phyloP scores from a whole-genome alignment of 2,329 filamentous ascomycete genomes.

The Scleromitrula shiraiana region DNA sequence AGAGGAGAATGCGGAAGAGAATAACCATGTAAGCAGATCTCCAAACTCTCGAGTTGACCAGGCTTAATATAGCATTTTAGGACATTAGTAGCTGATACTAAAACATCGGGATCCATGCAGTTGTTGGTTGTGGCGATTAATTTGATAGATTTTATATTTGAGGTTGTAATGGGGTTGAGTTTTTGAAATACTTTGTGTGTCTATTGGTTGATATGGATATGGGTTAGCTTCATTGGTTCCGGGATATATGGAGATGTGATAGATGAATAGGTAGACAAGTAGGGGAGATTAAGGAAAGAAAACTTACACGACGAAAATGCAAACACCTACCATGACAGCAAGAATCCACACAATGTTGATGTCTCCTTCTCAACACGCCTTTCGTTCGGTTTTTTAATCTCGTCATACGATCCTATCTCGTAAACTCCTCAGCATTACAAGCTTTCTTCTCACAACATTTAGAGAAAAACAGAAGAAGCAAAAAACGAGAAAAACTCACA shows the following conservation, averaged over 20 bases:
- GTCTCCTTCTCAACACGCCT: background rate
- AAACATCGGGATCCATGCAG: conserved; percentile 1
- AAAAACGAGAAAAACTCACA: background rate
- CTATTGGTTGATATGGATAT: too few species aligned
- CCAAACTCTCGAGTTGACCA: background rate
- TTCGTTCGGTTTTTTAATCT: background rate
- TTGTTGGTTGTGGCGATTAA: background rate
- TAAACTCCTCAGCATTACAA: background rate
- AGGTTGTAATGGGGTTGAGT: background rate
- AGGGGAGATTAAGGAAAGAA: background rate
- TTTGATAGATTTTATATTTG: background rate
- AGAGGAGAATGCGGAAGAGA: too few species aligned
- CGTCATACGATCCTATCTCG: background rate
- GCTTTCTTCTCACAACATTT: background rate
- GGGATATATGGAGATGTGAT: background rate
- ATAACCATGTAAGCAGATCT: background rate
- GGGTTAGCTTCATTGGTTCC: background rate
- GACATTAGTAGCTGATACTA: conserved; percentile 6
- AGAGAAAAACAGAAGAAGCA: background rate
- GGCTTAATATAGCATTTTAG: conserved; percentile 3
- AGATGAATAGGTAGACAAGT: background rate
- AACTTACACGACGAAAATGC: background rate
- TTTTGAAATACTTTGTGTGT: background rate
- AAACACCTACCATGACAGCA: background rate
- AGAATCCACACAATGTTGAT: conserved; percentile 7